These are phyloP conservation scores for Penicillium palitans DNA, from an alignment of 2,329 filamentous ascomycete species.

Conservation along the genomic window DNA sequence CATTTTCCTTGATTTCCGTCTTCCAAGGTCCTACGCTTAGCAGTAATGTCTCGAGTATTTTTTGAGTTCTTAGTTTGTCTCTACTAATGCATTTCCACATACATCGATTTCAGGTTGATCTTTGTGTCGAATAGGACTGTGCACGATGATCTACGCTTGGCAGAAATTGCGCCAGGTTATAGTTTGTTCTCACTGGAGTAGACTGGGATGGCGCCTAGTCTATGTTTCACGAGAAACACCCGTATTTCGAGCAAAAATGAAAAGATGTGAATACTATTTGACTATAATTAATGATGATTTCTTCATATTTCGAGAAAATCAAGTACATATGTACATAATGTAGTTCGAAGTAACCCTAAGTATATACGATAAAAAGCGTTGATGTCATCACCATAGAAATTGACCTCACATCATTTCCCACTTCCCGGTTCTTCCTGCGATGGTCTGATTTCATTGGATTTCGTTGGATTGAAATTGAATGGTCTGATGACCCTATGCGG, in stretches of 20 bases:
- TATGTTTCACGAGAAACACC: not conserved
- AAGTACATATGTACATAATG: too few relatives aligned
- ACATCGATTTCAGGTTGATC: not conserved
- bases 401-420: not conserved
- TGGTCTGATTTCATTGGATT: not conserved
- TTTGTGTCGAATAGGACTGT: not conserved
- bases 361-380: not conserved
- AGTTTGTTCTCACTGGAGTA: not conserved
- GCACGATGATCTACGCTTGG: not conserved
- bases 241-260: not conserved
- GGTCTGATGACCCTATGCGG: conserved; percentile 7
- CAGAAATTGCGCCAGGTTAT: not conserved
- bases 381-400: conserved; percentile 5
- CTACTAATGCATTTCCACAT: not conserved
- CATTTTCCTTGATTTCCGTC: not conserved
- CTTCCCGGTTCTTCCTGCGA: not conserved
- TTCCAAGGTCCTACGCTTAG: not conserved
- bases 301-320: not conserved
- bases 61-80: not conserved
- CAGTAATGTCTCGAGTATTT: not conserved
- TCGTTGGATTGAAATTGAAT: not conserved
- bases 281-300: too few relatives aligned
- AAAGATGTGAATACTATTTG: not conserved
- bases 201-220: not conserved
- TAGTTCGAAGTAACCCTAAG: not conserved